A percentile compares a stretch with the other conserved stretches of the same genome.
Evolutionary conservation across 805 yeast genomes (phyloP).

Genomic region (Wickerhamiella dianesei): DNA sequence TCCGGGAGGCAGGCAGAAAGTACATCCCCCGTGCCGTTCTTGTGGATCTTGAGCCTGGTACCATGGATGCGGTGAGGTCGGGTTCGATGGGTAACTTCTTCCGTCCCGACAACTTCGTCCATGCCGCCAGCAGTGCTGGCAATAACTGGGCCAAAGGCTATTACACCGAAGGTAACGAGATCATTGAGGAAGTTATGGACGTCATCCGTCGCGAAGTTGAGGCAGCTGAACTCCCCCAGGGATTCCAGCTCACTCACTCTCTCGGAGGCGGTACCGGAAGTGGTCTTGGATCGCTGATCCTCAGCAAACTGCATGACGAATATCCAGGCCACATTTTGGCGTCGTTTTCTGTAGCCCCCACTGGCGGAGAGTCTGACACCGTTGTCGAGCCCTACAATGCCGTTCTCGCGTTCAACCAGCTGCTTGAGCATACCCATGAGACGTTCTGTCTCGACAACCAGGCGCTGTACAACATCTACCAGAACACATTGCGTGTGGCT

Average conservation of each 20-base stretch:
- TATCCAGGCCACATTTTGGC: constrained; percentile 96
- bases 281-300: constrained; percentile 86
- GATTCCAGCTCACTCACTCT: constrained; percentile 81
- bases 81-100: constrained; percentile 70
- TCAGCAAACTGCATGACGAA: constrained; percentile 80
- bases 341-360: constrained; percentile 88
- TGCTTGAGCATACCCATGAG: constrained; percentile 83
- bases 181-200: constrained; percentile 83
- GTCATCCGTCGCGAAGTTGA: constrained; percentile 91
- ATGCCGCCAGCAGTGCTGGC: constrained; percentile 90
- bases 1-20: constrained; percentile 75
- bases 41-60: constrained; percentile 91
- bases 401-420: constrained; percentile 80
- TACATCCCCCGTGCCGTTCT: constrained; percentile 91
- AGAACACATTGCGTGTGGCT: constrained; percentile 64
- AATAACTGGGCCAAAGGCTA: constrained; percentile 97
- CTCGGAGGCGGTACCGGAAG: constrained; percentile 94
- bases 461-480: constrained; percentile 83
- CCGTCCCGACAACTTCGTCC: constrained; percentile 84
- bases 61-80: constrained; percentile 71
- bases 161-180: constrained; percentile 93
- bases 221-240: constrained; percentile 85
- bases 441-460: constrained; percentile 94
- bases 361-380: constrained; percentile 84
- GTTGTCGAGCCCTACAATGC: constrained; percentile 95